Conservation (phyloP, 2,329 filamentous ascomycete genomes). For the Ophiostoma piceae region DNA sequence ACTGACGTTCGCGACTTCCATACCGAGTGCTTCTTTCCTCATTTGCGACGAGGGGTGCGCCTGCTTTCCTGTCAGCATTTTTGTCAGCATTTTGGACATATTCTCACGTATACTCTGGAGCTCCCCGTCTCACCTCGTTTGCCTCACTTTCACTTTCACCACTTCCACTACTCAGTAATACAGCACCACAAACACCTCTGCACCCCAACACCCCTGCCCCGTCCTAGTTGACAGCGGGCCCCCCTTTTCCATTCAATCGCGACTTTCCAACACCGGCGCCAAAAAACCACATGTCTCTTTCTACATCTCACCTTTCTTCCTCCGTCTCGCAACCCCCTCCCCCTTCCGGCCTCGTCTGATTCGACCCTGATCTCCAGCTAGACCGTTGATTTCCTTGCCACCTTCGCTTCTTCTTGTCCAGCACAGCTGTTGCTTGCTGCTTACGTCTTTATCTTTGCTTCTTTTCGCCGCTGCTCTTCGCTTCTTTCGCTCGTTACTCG, state of each 20-base stretch:
- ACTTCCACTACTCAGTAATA: not conserved
- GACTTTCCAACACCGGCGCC: constrained; percentile 16
- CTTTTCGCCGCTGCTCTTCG: constrained; percentile 2
- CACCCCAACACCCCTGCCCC: not conserved
- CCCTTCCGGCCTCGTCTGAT: constrained; percentile 9
- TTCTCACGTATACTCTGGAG: not conserved
- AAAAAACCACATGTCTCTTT: constrained; percentile 16
- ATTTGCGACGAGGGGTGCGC: not conserved
- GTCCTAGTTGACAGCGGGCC: constrained; percentile 6
- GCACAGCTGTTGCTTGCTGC: not conserved
- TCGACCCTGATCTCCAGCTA: not conserved
- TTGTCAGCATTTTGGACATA: not conserved
- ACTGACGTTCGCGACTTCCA: not conserved
- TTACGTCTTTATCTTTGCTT: not conserved
- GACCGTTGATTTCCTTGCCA: constrained; percentile 8
- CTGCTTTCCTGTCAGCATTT: not conserved
- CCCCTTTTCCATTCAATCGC: constrained; percentile 10
- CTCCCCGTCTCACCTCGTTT: not conserved
- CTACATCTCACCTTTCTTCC: constrained; percentile 10
- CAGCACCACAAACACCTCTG: not conserved
- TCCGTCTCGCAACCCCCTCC: not conserved
- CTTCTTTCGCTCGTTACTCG: constrained; percentile 17
- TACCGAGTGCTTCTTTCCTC: not conserved
- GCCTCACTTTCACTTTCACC: not conserved
- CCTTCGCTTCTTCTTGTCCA: not conserved